These are phyloP conservation scores for Tolypocladium endophyticum DNA, from an alignment of 2,329 filamentous ascomycete species.

Conservation along the genomic window DNA sequence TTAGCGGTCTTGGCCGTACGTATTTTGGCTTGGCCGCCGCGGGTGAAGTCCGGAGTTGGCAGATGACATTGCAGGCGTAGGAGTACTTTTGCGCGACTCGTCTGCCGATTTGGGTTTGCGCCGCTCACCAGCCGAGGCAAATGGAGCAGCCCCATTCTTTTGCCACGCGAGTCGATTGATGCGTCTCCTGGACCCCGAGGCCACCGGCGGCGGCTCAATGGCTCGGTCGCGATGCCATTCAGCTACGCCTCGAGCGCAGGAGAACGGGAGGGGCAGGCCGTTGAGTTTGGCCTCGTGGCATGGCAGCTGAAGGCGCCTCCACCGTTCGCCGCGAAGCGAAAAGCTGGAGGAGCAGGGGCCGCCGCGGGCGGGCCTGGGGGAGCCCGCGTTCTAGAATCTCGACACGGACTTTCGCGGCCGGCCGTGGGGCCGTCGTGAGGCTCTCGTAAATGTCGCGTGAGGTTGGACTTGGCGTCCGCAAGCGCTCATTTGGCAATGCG, in stretches of 20 bases:
- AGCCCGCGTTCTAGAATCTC: not conserved
- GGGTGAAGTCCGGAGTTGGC: not conserved
- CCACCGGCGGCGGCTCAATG: no score
- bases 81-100: not conserved
- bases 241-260: not conserved
- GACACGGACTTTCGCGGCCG: not conserved
- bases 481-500: not conserved
- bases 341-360: not conserved
- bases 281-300: not conserved
- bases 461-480: not conserved
- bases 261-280: not conserved
- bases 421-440: not conserved
- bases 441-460: not conserved
- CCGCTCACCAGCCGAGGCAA: not conserved
- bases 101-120: not conserved
- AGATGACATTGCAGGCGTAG: not conserved
- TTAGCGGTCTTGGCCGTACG: no score
- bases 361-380: not conserved
- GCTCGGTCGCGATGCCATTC: not conserved
- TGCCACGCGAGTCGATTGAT: not conserved
- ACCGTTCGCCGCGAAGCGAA: not conserved
- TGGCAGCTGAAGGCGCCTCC: not conserved
- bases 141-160: not conserved
- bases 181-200: no score
- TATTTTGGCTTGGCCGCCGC: no score